Conservation (phyloP, 768 basidiomycete species). For the Psilocybe azurescens region DNA sequence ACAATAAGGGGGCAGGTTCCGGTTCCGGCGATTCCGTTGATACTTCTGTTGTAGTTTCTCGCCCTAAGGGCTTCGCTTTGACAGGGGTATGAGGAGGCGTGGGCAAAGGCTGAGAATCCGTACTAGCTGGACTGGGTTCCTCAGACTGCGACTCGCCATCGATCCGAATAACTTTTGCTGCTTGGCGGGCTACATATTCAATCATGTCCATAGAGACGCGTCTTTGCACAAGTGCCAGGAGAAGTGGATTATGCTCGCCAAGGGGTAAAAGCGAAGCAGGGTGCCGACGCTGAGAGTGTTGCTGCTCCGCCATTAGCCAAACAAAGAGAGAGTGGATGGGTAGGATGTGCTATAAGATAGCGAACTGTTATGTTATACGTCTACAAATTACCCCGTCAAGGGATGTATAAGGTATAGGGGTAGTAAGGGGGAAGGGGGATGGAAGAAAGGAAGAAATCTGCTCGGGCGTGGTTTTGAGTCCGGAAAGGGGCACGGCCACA, state of each 20-base stretch:
- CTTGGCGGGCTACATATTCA: slow-evolving; percentile 79
- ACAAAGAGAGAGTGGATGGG: slow-evolving; percentile 29
- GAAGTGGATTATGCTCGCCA: slow-evolving; percentile 77
- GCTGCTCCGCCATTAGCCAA: slow-evolving; percentile 33
- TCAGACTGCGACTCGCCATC: slow-evolving; percentile 48
- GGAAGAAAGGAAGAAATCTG: slow-evolving; percentile 21
- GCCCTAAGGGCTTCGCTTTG: slow-evolving; percentile 44
- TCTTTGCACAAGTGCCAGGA: slow-evolving; percentile 79
- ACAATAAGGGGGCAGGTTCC: slow-evolving; percentile 42
- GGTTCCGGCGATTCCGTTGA: slow-evolving; percentile 20
- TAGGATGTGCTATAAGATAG: slow-evolving; percentile 33
- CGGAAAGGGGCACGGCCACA: slow-evolving; percentile 27
- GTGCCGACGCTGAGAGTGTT: slow-evolving; percentile 44
- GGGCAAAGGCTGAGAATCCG: slow-evolving; percentile 39
- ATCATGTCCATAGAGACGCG: slow-evolving; percentile 88
- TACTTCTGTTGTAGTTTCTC: slow-evolving; percentile 31
- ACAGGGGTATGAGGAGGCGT: slow-evolving; percentile 75
- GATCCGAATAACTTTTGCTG: slow-evolving; percentile 75
- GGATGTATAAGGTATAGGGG: slow-evolving; percentile 38
- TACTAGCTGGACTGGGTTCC: neutral
- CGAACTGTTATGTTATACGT: slow-evolving; percentile 24
- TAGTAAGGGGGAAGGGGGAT: slow-evolving; percentile 22
- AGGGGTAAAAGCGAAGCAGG: slow-evolving; percentile 85
- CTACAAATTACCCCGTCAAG: slow-evolving; percentile 44
- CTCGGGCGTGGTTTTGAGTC: slow-evolving; percentile 33